A percentile compares a stretch with the other conserved stretches of the same genome.
phyloP scores from a whole-genome alignment of 495 filamentous ascomycete genomes.

The Collariella sp. region DNA sequence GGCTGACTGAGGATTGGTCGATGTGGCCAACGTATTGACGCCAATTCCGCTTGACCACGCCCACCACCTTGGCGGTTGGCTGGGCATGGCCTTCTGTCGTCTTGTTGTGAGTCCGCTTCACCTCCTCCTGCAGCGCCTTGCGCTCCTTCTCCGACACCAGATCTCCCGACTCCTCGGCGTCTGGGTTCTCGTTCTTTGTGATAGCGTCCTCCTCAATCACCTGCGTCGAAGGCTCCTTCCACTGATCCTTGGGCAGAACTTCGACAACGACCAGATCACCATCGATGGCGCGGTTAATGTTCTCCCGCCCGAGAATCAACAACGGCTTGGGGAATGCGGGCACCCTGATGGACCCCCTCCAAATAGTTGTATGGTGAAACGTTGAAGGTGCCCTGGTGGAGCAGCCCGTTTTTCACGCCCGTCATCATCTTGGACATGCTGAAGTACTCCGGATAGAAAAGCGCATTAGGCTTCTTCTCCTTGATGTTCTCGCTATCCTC shows the following conservation, averaged over 20 bases:
- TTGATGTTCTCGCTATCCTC: conserved; percentile 56
- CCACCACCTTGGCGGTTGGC: conserved; percentile 88
- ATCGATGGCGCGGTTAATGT: conserved; percentile 87
- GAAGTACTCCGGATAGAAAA: conserved; percentile 75
- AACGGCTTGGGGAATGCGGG: conserved; percentile 82
- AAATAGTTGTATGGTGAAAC: conserved; percentile 97
- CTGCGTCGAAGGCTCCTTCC: conserved; percentile 91
- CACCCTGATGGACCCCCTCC: conserved; percentile 82
- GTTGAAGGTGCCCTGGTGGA: conserved; percentile 92
- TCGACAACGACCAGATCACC: conserved; percentile 91
- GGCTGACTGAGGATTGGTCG: conserved; percentile 72
- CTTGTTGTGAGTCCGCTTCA: conserved; percentile 74
- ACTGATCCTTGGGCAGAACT: conserved; percentile 84
- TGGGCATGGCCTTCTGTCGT: conserved; percentile 69
- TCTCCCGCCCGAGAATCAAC: conserved; percentile 84
- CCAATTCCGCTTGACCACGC: conserved; percentile 91
- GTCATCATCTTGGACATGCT: conserved; percentile 93
- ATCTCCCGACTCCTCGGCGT: conserved; percentile 62
- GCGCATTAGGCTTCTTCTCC: conserved; percentile 53
- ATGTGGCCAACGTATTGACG: conserved; percentile 94
- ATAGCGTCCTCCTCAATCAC: conserved; percentile 91
- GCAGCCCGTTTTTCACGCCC: conserved; percentile 69
- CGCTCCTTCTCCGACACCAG: conserved; percentile 79
- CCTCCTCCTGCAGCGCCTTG: conserved; percentile 79
- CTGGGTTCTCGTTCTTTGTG: conserved; percentile 87